phyloP scores from a whole-genome alignment of 768 basidiomycete genomes.

The Scleroderma bovista region DNA sequence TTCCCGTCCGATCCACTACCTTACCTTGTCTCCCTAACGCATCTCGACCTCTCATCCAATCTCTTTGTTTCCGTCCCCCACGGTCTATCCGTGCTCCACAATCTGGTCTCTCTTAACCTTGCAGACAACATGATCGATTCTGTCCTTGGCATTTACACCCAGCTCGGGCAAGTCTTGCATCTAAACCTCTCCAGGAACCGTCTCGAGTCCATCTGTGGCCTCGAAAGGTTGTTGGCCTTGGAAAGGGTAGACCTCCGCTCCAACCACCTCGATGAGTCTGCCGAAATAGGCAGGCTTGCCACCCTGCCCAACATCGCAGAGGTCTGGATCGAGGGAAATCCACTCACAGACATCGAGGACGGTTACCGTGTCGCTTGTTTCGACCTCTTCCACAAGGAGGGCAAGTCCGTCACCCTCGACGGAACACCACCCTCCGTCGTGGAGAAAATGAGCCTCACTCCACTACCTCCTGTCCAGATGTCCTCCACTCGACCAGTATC shows the following conservation, averaged over 20 bases:
- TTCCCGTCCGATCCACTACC: conserved; percentile 63
- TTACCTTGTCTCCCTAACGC: conserved; percentile 66
- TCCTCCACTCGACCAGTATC: conserved; percentile 43
- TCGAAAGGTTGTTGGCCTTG: conserved; percentile 82
- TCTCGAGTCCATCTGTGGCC: conserved; percentile 90
- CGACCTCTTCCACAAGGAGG: conserved; percentile 78
- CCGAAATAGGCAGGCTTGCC: conserved; percentile 80
- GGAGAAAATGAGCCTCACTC: conserved; percentile 57
- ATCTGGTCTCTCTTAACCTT: conserved; percentile 89
- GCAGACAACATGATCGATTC: conserved; percentile 97
- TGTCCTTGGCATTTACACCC: conserved; percentile 79
- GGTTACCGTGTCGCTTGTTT: conserved; percentile 77
- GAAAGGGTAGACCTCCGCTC: conserved; percentile 79
- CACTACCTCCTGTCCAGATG: conserved; percentile 47
- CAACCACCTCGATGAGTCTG: conserved; percentile 76
- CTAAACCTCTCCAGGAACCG: conserved; percentile 85
- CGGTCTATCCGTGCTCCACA: conserved; percentile 66
- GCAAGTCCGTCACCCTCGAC: conserved; percentile 73
- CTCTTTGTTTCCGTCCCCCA: conserved; percentile 84
- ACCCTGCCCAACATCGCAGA: conserved; percentile 73
- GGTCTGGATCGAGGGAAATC: conserved; percentile 84
- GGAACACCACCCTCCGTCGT: conserved; percentile 64
- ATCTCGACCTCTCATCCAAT: conserved; percentile 88
- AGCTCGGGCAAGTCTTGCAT: conserved; percentile 68
- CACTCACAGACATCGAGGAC: conserved; percentile 63